Evolutionary conservation across 1,284 basidiomycete species (phyloP).

Genomic region (Ceratobasidium sp.): DNA sequence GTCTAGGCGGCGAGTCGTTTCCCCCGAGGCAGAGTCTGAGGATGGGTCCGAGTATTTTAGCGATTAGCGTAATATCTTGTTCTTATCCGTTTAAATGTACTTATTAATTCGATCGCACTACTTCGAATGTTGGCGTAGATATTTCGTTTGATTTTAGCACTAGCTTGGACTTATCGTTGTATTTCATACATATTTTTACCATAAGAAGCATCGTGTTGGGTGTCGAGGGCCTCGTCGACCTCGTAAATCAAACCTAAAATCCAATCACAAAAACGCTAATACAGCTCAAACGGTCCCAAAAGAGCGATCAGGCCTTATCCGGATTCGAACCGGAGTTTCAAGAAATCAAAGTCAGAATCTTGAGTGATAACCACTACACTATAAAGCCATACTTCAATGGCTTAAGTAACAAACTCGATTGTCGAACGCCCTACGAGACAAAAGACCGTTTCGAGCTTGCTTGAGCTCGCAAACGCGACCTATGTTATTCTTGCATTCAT

Average conservation of each 20-base stretch:
- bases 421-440: not conserved
- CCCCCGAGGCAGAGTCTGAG: not conserved
- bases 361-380: constrained; percentile 13
- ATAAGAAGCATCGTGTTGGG: too few species aligned
- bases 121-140: not conserved
- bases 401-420: not conserved
- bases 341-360: not conserved
- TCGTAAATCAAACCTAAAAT: too few species aligned
- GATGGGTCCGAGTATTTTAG: constrained; percentile 1
- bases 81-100: too few species aligned
- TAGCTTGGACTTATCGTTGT: not conserved
- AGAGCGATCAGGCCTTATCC: not conserved
- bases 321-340: not conserved
- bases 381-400: not conserved
- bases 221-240: too few species aligned
- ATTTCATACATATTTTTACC: too few species aligned
- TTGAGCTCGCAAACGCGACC: not conserved
- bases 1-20: not conserved
- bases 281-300: not conserved
- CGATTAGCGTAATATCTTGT: not conserved
- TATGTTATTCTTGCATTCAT: not conserved
- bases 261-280: too few species aligned
- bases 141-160: not conserved
- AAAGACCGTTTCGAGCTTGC: not conserved
- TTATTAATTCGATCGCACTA: too few species aligned